phyloP scores from a whole-genome alignment of 2,329 filamentous ascomycete genomes.

The Colletotrichum australisinense region DNA sequence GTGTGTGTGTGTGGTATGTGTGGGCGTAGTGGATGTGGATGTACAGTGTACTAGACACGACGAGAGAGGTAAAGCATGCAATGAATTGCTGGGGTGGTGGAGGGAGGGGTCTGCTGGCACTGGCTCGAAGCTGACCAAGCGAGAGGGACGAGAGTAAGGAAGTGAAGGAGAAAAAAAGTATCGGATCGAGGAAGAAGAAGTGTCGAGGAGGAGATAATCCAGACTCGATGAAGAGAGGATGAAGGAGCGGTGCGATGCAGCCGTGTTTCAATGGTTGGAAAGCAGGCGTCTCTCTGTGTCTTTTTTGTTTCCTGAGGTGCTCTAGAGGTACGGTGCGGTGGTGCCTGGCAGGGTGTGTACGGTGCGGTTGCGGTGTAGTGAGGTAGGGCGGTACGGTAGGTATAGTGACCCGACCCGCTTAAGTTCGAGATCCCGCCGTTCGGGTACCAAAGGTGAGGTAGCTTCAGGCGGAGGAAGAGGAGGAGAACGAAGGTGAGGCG shows the following conservation, averaged over 20 bases:
- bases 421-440: conserved; percentile 24
- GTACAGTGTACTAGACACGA: conserved; percentile 32
- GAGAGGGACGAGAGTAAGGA: not conserved
- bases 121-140: conserved; percentile 18
- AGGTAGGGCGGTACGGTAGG: not conserved
- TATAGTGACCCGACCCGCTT: conserved; percentile 27
- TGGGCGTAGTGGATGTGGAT: conserved; percentile 23
- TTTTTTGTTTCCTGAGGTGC: conserved; percentile 41
- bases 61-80: conserved; percentile 13
- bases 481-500: not conserved
- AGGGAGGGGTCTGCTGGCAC: conserved; percentile 10
- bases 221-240: conserved; percentile 8
- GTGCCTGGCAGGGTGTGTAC: conserved; percentile 25
- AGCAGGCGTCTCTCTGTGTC: conserved; percentile 23
- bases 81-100: conserved; percentile 21
- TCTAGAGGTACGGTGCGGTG: not conserved
- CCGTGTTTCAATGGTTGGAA: conserved; percentile 32
- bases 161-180: not conserved
- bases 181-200: not conserved
- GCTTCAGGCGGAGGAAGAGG: conserved; percentile 5
- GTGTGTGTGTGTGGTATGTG: not conserved
- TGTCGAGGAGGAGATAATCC: conserved; percentile 11
- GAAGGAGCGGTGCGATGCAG: conserved; percentile 21
- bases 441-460: conserved; percentile 20
- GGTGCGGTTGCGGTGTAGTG: not conserved